phyloP scores from a whole-genome alignment of 345 rosid species.

The Carallia pectinifolia region DNA sequence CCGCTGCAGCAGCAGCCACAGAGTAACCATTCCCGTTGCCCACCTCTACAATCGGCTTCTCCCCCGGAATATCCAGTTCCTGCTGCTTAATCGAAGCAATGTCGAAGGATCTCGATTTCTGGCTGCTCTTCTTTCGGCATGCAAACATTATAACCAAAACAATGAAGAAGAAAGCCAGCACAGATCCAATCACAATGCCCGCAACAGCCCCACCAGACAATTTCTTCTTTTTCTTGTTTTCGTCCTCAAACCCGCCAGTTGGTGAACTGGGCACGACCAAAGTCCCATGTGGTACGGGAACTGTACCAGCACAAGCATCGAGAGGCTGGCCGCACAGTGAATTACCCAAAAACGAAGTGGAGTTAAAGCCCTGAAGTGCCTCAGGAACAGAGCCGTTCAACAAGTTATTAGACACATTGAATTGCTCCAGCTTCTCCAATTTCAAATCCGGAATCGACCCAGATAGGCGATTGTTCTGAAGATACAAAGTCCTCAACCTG shows the following conservation, averaged over 20 bases:
- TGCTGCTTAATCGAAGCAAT: slow-evolving; percentile 57
- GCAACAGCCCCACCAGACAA: slow-evolving; percentile 85
- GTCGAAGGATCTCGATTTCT: slow-evolving; percentile 61
- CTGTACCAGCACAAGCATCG: slow-evolving; percentile 24
- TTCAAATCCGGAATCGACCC: slow-evolving; percentile 59
- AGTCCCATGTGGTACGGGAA: slow-evolving; percentile 10
- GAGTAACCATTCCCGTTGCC: slow-evolving; percentile 38
- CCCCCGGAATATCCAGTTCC: slow-evolving; percentile 50
- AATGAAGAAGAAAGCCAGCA: slow-evolving; percentile 53
- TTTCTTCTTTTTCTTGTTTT: slow-evolving; percentile 37
- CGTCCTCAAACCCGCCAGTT: slow-evolving; percentile 26
- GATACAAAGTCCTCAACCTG: slow-evolving; percentile 65
- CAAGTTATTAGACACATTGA: slow-evolving; percentile 74
- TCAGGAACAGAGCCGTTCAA: slow-evolving; percentile 78
- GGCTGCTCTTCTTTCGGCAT: slow-evolving; percentile 53
- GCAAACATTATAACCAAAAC: slow-evolving; percentile 51
- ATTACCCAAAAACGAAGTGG: slow-evolving; percentile 63
- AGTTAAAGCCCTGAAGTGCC: slow-evolving; percentile 38
- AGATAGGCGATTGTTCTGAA: slow-evolving; percentile 62
- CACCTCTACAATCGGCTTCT: slow-evolving; percentile 48
- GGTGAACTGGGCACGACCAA: slow-evolving; percentile 51
- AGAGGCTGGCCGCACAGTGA: slow-evolving; percentile 84
- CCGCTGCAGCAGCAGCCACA: slow-evolving; percentile 31
- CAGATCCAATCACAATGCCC: slow-evolving; percentile 81
- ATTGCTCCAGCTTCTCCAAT: slow-evolving; percentile 51